Conservation (phyloP, 768 basidiomycete species). For the Lactifluus echinatus region DNA sequence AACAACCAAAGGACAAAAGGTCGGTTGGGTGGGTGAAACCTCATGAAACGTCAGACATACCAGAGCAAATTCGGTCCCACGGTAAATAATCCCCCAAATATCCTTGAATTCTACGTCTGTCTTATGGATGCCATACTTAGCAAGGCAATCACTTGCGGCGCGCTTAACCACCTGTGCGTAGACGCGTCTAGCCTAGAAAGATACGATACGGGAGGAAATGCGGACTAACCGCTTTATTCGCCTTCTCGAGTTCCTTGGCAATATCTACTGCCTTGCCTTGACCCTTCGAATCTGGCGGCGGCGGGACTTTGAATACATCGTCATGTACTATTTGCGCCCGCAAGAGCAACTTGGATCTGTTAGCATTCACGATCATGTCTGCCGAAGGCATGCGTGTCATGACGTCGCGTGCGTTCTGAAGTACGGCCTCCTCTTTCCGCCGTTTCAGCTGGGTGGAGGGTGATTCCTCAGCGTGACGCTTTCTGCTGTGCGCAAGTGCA, state of each 20-base stretch:
- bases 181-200: neutral
- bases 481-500: constrained; percentile 15
- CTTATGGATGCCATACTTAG: constrained; percentile 17
- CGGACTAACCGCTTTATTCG: constrained; percentile 50
- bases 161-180: constrained; percentile 38
- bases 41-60: constrained; percentile 5
- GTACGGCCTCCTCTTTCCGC: constrained; percentile 26
- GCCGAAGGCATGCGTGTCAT: constrained; percentile 33
- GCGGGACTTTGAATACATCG: constrained; percentile 20
- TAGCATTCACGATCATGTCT: constrained; percentile 15
- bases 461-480: constrained; percentile 22
- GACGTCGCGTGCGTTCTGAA: constrained; percentile 31
- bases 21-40: neutral
- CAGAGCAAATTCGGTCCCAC: constrained; percentile 23
- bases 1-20: too few species aligned
- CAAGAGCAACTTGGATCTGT: constrained; percentile 15
- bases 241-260: constrained; percentile 39
- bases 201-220: neutral
- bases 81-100: constrained; percentile 21
- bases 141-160: constrained; percentile 27
- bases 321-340: constrained; percentile 15
- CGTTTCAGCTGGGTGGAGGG: constrained; percentile 20
- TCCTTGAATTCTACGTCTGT: constrained; percentile 22
- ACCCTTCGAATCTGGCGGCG: constrained; percentile 23
- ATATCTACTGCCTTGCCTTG: constrained; percentile 29